Evolutionary conservation across 2,329 filamentous ascomycete species (phyloP), one percentile per base, ranked within the genome.

Genomic region (Beauveria asiatica): DNA sequence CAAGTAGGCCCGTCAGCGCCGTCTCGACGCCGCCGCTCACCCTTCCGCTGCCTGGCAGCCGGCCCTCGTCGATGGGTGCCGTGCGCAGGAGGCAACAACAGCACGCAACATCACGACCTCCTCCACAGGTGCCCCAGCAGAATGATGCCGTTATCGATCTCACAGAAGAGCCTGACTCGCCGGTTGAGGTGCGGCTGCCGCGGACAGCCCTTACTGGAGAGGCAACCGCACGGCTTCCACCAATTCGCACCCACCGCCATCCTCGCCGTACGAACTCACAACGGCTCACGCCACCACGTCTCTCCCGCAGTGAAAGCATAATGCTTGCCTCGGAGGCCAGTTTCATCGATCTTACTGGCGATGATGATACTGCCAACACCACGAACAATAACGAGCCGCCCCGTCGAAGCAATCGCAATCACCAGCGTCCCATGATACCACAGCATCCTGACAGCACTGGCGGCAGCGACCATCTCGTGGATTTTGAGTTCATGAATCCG

Each of bases 271-370:
- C 76, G 19, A 70, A 70, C 61, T 75, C 76, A 3, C 73, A 74
- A 57, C 69, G 72, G 17, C 69, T 68, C 54, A 75, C 75, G 33
- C 75, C 76, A 1, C 78, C 78, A 0, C 73, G 73, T 19, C 66
- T 80, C 33, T 64, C 75, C 8, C 73, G 78, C 48, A 79, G 76
- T 62, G 77, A 80, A 62, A 75, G 75, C 62, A 79, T 74, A 57
- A 69, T 76, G 41, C 67, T 77, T 13, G 70, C 67, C 5, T 69
- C 68, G 3, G 59, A 65, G 5, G 50, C 69, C 1, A 71, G 67
- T 55, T 70, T 83, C 30, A 82, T 84, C 57, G 82, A 84, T 65
- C 74, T 84, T 10, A 84, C 81, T 3, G 71, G 70, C 27, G 80
- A 83, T 61, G 69, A 70, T 39, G 73, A 74, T 39, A 39, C 13